Evolutionary conservation across 768 basidiomycete species (phyloP), one percentile per base, ranked within the genome.

Genomic region (Kwoniella dendrophila): DNA sequence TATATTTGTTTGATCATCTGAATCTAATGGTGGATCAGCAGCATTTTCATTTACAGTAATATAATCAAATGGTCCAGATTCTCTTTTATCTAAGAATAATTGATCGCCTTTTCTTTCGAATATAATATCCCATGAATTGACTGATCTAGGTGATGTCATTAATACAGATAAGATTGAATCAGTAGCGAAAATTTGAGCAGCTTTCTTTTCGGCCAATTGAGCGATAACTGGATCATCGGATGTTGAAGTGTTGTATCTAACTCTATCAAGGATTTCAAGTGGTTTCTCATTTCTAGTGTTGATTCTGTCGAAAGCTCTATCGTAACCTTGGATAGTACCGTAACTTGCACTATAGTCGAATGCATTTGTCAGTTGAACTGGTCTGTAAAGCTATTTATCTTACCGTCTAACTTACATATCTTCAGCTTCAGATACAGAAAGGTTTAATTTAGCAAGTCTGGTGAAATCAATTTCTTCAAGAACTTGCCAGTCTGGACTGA

Each of bases 11-110:
- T 84, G 81, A 68, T 74, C 75, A 55, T 94, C 93, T 44, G 61
- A 73, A 50, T 91, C 85, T 18, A 86, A 69, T 6, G 90, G 86
- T 34, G 96, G 91, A 80, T 99, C 96, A 0, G 88, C 85, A 4
- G 96, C 92, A 77, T 99, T 98, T 83, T 99, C 96, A 81, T 99
- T 98, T 73, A 99, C 96, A 18, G 94, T 96, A 60, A 97, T 88
- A 36, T 89, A 94, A 80, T 99, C 83, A 79, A 97, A 96, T 2
- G 94, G 90, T 57, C 95, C 94, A 16, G 93, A 94, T 63, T 81
- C 80, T 62, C 96, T 90, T 81, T 98, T 98, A 83, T 99, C 96
- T 67, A 99, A 86, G 84, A 90, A 98, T 8, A 99, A 81, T 75
- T 87, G 90, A 82, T 92, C 87, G 41, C 92, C 94, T 76, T 96